These are phyloP conservation scores for Malus hybrid DNA, from an alignment of 331 rosid species.

Conservation along the genomic window DNA sequence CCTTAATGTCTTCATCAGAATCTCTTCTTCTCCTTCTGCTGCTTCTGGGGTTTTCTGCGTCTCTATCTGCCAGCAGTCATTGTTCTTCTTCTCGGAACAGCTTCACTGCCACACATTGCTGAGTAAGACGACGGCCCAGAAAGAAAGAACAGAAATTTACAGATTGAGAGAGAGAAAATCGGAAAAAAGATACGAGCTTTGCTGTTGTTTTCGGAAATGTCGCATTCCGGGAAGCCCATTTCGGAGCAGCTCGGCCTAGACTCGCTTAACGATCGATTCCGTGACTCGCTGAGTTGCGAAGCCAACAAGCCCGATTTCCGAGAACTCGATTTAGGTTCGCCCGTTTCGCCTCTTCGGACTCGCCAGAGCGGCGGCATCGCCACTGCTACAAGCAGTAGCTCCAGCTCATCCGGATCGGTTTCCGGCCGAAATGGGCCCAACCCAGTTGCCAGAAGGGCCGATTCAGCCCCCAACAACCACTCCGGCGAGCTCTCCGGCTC, in stretches of 20 bases:
- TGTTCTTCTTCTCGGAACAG: neutral
- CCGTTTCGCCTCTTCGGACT: constrained; percentile 77
- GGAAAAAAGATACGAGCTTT: neutral
- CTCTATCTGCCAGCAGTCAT: neutral
- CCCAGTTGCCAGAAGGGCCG: constrained; percentile 40
- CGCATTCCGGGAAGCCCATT: constrained; percentile 61
- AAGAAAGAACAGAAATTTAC: neutral
- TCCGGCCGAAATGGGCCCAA: constrained; percentile 52
- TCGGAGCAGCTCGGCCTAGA: constrained; percentile 37
- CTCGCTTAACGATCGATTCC: constrained; percentile 49
- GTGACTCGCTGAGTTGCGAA: constrained; percentile 50
- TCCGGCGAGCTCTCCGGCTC: constrained; percentile 94
- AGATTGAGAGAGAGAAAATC: neutral
- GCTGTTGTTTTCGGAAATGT: constrained; percentile 40
- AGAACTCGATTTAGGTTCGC: constrained; percentile 96
- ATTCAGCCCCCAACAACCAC: constrained; percentile 44
- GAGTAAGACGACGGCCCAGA: neutral
- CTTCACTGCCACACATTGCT: constrained; percentile 38
- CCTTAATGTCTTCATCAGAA: constrained; percentile 33
- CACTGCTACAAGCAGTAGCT: constrained; percentile 57
- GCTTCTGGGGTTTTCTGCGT: neutral
- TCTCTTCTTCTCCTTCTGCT: constrained; percentile 4
- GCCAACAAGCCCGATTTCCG: constrained; percentile 80
- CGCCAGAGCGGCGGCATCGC: constrained; percentile 34
- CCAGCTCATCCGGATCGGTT: constrained; percentile 86